Evolutionary conservation across 1,284 basidiomycete genomes (phyloP).

Genomic region (Sutorius eximius): DNA sequence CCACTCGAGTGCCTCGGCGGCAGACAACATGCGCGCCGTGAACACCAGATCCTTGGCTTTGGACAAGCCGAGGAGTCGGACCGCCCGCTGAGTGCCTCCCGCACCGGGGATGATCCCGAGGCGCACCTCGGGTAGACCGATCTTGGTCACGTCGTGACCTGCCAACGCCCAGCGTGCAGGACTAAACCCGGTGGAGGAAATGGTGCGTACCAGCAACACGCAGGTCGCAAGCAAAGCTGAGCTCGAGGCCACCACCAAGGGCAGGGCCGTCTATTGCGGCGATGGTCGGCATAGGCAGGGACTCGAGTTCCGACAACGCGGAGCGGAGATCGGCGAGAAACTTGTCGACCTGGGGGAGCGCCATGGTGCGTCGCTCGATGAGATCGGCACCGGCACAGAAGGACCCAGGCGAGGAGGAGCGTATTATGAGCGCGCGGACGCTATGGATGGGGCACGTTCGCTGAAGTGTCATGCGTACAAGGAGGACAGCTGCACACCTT

Average conservation of each 20-base stretch:
- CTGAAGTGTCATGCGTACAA: neutral
- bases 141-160: conserved; percentile 61
- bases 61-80: conserved; percentile 77
- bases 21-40: conserved; percentile 58
- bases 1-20: conserved; percentile 69
- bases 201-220: conserved; percentile 69
- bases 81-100: conserved; percentile 89
- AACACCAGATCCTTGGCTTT: conserved; percentile 87
- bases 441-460: conserved; percentile 37
- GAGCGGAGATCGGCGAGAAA: conserved; percentile 80
- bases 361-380: conserved; percentile 82
- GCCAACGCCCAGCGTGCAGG: conserved; percentile 8
- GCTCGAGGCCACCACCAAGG: conserved; percentile 87
- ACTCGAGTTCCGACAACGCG: conserved; percentile 74
- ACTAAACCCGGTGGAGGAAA: neutral
- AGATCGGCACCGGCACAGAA: conserved; percentile 96
- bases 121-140: conserved; percentile 74
- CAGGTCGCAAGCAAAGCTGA: conserved; percentile 86
- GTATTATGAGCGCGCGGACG: conserved; percentile 76
- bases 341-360: conserved; percentile 66
- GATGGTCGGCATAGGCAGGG: conserved; percentile 84
- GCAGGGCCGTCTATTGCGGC: conserved; percentile 93
- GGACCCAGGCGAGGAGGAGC: conserved; percentile 69
- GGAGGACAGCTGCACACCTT: conserved; percentile 42
- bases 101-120: conserved; percentile 95